These are phyloP conservation scores for Vanrija humicola DNA, from an alignment of 1,284 basidiomycete species.

Conservation along the genomic window DNA sequence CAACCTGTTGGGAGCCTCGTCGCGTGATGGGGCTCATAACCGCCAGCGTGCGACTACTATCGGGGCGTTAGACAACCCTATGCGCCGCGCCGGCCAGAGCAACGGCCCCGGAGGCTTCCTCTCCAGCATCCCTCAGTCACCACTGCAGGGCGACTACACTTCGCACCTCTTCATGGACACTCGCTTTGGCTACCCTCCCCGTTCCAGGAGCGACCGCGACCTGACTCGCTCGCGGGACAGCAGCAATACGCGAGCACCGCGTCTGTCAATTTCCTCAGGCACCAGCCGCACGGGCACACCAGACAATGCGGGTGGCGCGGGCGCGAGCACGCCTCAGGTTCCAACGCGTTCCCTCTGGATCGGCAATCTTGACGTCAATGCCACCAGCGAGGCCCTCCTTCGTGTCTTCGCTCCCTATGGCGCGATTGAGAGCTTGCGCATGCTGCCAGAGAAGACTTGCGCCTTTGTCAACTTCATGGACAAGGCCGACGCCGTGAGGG, in stretches of 20 bases:
- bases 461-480: slow-evolving; percentile 99
- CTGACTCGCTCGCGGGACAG: slow-evolving; percentile 32
- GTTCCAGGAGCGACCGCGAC: slow-evolving; percentile 32
- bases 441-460: slow-evolving; percentile 97
- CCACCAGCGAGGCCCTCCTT: slow-evolving; percentile 90
- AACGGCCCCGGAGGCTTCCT: slow-evolving; percentile 56
- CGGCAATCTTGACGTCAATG: slow-evolving; percentile 88
- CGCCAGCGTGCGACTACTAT: slow-evolving; percentile 88
- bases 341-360: slow-evolving; percentile 97
- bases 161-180: slow-evolving; percentile 3
- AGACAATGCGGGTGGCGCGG: slow-evolving; percentile 25
- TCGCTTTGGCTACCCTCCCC: slow-evolving; percentile 31
- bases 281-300: slow-evolving; percentile 42
- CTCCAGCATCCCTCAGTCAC: slow-evolving; percentile 43
- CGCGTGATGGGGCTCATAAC: slow-evolving; percentile 27
- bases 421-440: slow-evolving; percentile 87
- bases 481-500: slow-evolving; percentile 85
- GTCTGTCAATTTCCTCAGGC: slow-evolving; percentile 39
- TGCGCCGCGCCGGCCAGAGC: slow-evolving; percentile 7
- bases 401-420: slow-evolving; percentile 94
- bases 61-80: slow-evolving; percentile 73
- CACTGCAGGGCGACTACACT: slow-evolving; percentile 24
- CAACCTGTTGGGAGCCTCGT: slow-evolving; percentile 3
- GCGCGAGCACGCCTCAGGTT: slow-evolving; percentile 59
- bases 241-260: slow-evolving; percentile 24